Evolutionary conservation across 371 early-diverging fungal species (phyloP).

Genomic region (Syncephalastrum sp.): DNA sequence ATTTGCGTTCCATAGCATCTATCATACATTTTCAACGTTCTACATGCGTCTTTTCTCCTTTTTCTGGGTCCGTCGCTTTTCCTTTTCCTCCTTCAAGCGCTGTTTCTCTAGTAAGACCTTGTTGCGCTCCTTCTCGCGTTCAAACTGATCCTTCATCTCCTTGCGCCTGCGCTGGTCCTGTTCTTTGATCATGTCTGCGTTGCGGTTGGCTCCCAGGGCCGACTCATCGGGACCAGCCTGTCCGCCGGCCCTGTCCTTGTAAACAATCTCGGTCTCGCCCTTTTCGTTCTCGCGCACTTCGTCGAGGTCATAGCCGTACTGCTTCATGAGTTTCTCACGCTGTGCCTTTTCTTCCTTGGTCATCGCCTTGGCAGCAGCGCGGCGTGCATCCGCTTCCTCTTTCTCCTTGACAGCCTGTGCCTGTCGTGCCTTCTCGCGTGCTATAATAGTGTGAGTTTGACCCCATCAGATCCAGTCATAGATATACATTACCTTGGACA

Average conservation of each 20-base stretch:
- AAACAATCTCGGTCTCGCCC: constrained; percentile 37
- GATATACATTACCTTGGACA: constrained; percentile 35
- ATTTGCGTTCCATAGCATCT: no score
- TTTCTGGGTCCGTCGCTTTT: constrained; percentile 51
- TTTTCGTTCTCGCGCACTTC: constrained; percentile 42
- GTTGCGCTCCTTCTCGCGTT: constrained; percentile 57
- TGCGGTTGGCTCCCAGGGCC: constrained; percentile 46
- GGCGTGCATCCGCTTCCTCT: constrained; percentile 14
- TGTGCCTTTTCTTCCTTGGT: constrained; percentile 53
- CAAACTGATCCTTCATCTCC: constrained; percentile 52
- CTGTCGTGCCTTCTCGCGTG: constrained; percentile 28
- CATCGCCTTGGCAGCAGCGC: constrained; percentile 28
- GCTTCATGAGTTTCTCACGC: constrained; percentile 47
- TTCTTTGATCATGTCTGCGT: constrained; percentile 50
- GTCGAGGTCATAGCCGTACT: constrained; percentile 55
- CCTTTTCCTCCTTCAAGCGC: constrained; percentile 45
- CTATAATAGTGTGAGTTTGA: constrained; percentile 4
- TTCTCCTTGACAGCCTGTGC: constrained; percentile 14
- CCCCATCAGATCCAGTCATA: no score
- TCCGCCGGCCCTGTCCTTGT: constrained; percentile 15
- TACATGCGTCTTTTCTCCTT: constrained; percentile 56
- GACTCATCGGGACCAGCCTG: constrained; percentile 24
- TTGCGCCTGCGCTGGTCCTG: constrained; percentile 49
- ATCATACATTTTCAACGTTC: not conserved
- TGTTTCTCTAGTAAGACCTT: constrained; percentile 53